These are phyloP conservation scores for Dryadomyces quercus-mongolicae DNA, from an alignment of 2,329 filamentous ascomycete species.

Conservation along the genomic window DNA sequence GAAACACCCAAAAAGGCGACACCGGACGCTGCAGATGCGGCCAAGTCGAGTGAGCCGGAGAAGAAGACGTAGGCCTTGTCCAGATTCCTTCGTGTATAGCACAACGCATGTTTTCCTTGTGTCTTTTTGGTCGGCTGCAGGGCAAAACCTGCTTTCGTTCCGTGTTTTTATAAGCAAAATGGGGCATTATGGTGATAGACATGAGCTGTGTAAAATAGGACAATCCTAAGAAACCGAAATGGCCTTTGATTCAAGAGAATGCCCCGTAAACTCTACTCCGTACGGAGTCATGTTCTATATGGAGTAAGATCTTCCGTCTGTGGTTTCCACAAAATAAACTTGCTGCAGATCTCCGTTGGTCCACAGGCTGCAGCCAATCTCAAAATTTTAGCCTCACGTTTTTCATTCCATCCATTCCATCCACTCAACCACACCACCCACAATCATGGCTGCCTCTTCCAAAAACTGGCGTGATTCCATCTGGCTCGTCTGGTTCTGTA, in stretches of 20 bases:
- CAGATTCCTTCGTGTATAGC: neutral
- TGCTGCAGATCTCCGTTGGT: too few species aligned
- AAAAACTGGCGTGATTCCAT: constrained; percentile 14
- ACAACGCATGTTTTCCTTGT: neutral
- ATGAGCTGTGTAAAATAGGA: too few species aligned
- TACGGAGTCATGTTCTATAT: too few species aligned
- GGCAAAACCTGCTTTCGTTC: neutral
- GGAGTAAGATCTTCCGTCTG: too few species aligned
- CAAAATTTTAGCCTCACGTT: neutral
- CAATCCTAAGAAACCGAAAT: too few species aligned
- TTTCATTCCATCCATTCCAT: neutral
- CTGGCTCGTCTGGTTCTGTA: constrained; percentile 21
- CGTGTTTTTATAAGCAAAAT: neutral
- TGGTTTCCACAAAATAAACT: too few species aligned
- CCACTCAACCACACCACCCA: neutral
- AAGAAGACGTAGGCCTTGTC: neutral
- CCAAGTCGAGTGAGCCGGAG: neutral
- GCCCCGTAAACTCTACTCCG: too few species aligned
- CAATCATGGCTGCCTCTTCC: neutral
- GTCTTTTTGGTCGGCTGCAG: neutral
- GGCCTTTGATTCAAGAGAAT: too few species aligned
- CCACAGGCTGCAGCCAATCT: neutral
- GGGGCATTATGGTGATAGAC: too few species aligned
- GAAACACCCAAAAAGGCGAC: too few species aligned
- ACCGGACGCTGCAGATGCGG: too few species aligned